phyloP scores from a whole-genome alignment of 2,329 filamentous ascomycete genomes.

The Colletotrichum phormii region DNA sequence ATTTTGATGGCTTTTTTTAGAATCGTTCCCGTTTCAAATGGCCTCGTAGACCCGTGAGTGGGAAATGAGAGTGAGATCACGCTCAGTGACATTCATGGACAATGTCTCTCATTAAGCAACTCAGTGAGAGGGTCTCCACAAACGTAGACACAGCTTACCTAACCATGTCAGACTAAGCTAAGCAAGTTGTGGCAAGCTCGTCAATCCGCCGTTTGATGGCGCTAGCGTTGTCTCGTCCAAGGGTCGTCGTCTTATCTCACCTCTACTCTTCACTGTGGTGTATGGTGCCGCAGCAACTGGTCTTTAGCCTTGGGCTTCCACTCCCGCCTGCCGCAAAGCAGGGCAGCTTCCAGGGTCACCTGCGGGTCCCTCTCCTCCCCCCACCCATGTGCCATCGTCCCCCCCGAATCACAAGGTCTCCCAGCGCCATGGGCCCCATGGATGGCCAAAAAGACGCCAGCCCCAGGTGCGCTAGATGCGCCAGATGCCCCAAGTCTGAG shows the following conservation, averaged over 20 bases:
- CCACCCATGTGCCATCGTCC: not conserved
- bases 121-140: not conserved
- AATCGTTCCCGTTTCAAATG: not conserved
- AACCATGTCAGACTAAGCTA: not conserved
- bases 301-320: not conserved
- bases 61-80: not conserved
- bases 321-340: not conserved
- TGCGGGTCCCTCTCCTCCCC: not conserved
- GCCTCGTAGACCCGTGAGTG: not conserved
- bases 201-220: not conserved
- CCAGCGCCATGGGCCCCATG: slow-evolving; percentile 16
- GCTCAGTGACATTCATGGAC: not conserved
- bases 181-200: not conserved
- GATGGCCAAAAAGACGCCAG: not conserved
- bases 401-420: slow-evolving; percentile 29
- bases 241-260: slow-evolving; percentile 15
- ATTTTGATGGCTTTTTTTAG: not conserved
- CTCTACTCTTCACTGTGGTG: not conserved
- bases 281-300: not conserved
- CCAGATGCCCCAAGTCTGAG: not conserved
- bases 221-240: slow-evolving; percentile 9
- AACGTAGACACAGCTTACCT: not conserved
- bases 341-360: slow-evolving; percentile 13
- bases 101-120: not conserved
- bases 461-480: no score